Percentiles rank a stretch among this genome's conserved stretches.
Evolutionary conservation across 176 grass and related monocot species (phyloP).

Genomic region (Thinopyrum elongatum): DNA sequence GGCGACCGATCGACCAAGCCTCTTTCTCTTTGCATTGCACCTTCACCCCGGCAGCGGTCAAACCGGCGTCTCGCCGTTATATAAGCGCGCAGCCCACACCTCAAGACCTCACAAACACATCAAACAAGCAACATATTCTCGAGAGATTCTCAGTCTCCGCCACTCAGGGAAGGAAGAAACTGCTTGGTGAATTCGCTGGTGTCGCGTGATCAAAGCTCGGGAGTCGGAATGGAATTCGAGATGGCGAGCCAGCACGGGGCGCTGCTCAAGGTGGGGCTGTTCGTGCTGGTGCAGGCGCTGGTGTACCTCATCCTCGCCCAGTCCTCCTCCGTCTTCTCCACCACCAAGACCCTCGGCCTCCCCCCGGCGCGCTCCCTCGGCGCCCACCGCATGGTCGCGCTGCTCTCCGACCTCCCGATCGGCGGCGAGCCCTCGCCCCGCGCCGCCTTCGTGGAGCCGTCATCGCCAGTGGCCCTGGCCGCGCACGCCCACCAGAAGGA

Average conservation of each 20-base stretch:
- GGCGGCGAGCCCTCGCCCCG: constrained; percentile 48
- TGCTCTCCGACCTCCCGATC: constrained; percentile 52
- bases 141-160: too few species aligned
- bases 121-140: background rate
- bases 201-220: background rate
- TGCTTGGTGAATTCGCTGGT: background rate
- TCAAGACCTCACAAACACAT: background rate
- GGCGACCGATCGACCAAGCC: constrained; percentile 6
- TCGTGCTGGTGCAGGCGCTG: constrained; percentile 67
- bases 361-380: constrained; percentile 13
- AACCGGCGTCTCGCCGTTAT: constrained; percentile 24
- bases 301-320: constrained; percentile 74
- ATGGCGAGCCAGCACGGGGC: constrained; percentile 14
- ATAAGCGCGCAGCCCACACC: background rate
- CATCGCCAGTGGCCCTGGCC: background rate
- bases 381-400: constrained; percentile 45
- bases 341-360: constrained; percentile 30
- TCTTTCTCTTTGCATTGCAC: background rate
- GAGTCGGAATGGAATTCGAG: background rate
- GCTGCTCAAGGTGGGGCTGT: constrained; percentile 53
- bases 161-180: background rate
- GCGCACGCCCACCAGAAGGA: background rate
- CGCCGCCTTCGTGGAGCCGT: background rate
- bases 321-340: constrained; percentile 67
- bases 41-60: constrained; percentile 3